Percentiles rank a stretch among this genome's conserved stretches.
phyloP scores from a whole-genome alignment of 495 filamentous ascomycete genomes.

The Lindgomyces ingoldianus region DNA sequence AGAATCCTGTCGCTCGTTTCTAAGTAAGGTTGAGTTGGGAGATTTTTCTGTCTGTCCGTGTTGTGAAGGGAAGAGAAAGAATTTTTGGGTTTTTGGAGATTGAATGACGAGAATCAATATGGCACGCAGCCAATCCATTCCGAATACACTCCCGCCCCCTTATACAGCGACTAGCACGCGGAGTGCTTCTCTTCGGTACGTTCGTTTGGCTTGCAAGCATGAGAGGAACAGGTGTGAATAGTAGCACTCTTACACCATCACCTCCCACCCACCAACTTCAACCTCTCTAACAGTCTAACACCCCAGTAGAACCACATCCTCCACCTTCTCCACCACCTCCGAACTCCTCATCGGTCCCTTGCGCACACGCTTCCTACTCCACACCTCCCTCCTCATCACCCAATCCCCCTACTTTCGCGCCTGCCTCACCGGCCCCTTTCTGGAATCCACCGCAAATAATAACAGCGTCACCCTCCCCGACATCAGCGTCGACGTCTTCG shows the following conservation, averaged over 20 bases:
- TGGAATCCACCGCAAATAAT: conserved; percentile 47
- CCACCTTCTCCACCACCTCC: conserved; percentile 33
- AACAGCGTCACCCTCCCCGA: conserved; percentile 47
- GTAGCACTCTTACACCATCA: background rate
- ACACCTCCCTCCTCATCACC: conserved; percentile 48
- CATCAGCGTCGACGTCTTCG: conserved; percentile 46
- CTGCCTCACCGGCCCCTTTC: conserved; percentile 51
- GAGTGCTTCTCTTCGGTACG: conserved; percentile 20
- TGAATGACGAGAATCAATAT: conserved; percentile 4
- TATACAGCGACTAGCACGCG: conserved; percentile 9
- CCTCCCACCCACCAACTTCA: background rate
- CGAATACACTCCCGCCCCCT: conserved; percentile 9
- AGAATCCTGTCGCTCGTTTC: background rate
- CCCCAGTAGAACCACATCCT: background rate
- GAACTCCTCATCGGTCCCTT: conserved; percentile 45
- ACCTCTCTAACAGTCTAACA: background rate
- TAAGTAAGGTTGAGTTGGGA: background rate
- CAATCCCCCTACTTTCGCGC: conserved; percentile 54
- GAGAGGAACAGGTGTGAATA: background rate
- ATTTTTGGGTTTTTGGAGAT: background rate
- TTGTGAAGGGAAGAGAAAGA: too few relatives aligned
- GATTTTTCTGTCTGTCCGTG: too few relatives aligned
- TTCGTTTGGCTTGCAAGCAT: background rate
- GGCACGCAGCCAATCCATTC: conserved; percentile 4
- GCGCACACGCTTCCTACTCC: conserved; percentile 45